Base-by-base conservation (phyloP, 2,329 filamentous ascomycete genomes). In the Diaporthe australafricana region DNA sequence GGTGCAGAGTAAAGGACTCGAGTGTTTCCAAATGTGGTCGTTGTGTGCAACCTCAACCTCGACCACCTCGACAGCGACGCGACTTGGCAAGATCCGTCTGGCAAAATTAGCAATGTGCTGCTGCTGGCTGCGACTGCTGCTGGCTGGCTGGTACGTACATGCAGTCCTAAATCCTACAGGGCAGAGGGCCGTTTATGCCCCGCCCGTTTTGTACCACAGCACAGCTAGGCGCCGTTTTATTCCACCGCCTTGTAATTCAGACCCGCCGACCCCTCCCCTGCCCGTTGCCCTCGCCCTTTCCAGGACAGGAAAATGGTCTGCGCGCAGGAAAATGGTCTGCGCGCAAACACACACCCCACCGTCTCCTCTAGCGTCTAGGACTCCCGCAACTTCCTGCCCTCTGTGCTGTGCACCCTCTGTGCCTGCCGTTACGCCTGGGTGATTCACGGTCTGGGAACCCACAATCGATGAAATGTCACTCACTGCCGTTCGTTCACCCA, bases 321-420 rank as follows among this genome's bases (percentile, higher is more conserved):
- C n/a, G n/a, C n/a, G n/a, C n/a, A n/a, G n/a, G n/a, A n/a, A n/a
- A 40, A 56, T 32, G 57, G 60, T 63, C 60, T 63, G 60, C 60
- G 45, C 60, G 60, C 63, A 55, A 56, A 68, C 22, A 30, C 16
- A 50, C 66, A 47, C 40, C 66, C 53, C 16, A 30, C 66, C 42
- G n/a, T 48, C 53, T n/a, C 12, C 3, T 14, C 48, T 68, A 56
- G 65, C 48, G 65, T 27, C 38, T 52, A 68, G 53, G 32, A 48
- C 66, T 57, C 38, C 40, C 48, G 63, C 63, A 67, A 52, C 48
- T 67, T 67, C 63, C 63, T 67, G 40, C 63, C 63, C 48, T 53
- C 22, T 52, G 63, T 67, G 11, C 47, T 22, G 32, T 22, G 25
- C 11, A 30, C 32, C 35, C 38, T 30, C 32, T 53, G 35, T 22